Base-by-base conservation (phyloP, 2,329 filamentous ascomycete species). In the Sporothrix phasma region DNA sequence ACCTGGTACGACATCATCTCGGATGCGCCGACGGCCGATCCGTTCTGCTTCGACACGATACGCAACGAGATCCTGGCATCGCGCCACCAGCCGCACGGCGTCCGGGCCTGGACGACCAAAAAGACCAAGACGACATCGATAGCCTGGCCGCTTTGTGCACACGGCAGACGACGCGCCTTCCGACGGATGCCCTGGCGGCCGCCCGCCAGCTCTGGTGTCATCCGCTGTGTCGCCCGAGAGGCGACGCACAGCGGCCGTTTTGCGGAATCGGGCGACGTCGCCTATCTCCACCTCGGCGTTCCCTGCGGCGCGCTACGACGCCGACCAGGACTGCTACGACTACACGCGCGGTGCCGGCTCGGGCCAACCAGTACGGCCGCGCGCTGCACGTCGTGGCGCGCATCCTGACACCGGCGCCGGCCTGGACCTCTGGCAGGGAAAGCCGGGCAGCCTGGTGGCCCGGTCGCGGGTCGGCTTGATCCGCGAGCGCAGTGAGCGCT, bases 371-470 rank as follows among this genome's bases (percentile, higher is more conserved):
- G n/a, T 67, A 64, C 37, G 11, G 24, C 4, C 37, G 15, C 10
- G 64, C 54, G 62, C 24, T 65, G 41, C 22, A 62, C 13, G 29
- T 61, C 11, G 53, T 61, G 17, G 65, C 64, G 3, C 66, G 66
- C 59, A 66, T 68, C 41, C 49, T 68, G 39, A 64, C 62, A 2
- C 66, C 2, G 66, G 66, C 17, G 63, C 66, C 2, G 66, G 66
- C 49, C 63, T 54, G 4, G 26, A n/a, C n/a, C 49, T 10, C 29
- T 49, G 6, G 46, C 54, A 11, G 24, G 17, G 24, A 6, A 17
- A 10, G 1, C 43, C 49, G 13, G 53, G 53, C n/a, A 39, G 53
- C 6, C 13, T 54, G 11, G n/a, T 61, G n/a, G 41, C 65, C 4
- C 64, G 26, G 26, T 60, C 62, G 13, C 19, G 17, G 13, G 26